These are phyloP conservation scores for Panaeolus papilionaceus DNA, from an alignment of 768 basidiomycete species.

Conservation along the genomic window DNA sequence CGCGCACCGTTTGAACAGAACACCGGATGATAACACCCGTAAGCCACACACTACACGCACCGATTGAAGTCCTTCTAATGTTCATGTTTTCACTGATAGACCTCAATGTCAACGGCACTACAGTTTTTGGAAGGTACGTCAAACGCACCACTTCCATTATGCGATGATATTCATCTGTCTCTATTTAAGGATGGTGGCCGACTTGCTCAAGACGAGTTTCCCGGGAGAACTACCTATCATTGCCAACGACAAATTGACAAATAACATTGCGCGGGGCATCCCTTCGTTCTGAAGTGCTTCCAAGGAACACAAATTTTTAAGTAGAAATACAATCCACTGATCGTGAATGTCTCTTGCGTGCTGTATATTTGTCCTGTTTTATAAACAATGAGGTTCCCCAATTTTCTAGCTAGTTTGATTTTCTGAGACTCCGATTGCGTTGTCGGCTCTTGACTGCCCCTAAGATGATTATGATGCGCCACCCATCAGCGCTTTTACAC, in stretches of 20 bases:
- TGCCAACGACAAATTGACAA: constrained; percentile 40
- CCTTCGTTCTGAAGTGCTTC: constrained; percentile 37
- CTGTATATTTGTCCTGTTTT: too few relatives aligned
- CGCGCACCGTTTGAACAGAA: constrained; percentile 44
- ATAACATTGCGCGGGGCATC: constrained; percentile 45
- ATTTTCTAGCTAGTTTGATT: too few relatives aligned
- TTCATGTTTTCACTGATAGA: constrained; percentile 28
- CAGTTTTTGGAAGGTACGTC: constrained; percentile 45
- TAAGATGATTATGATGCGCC: too few relatives aligned
- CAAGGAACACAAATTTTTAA: too few relatives aligned
- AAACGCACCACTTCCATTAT: neutral
- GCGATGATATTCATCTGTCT: neutral
- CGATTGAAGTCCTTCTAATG: neutral
- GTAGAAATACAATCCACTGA: too few relatives aligned
- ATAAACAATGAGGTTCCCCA: too few relatives aligned
- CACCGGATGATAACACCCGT: constrained; percentile 46
- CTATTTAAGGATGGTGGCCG: constrained; percentile 42
- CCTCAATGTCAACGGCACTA: constrained; percentile 45
- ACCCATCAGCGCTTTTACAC: too few relatives aligned
- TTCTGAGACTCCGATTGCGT: too few relatives aligned
- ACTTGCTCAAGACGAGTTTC: constrained; percentile 42
- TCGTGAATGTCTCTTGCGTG: too few relatives aligned
- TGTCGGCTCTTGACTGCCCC: too few relatives aligned
- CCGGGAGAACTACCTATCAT: constrained; percentile 42
- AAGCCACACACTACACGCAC: constrained; percentile 16